Percentiles rank a stretch among this genome's conserved stretches.
These are phyloP conservation scores for Agapanthus africanus DNA, from an alignment of 106 monocot species.

Conservation along the genomic window DNA sequence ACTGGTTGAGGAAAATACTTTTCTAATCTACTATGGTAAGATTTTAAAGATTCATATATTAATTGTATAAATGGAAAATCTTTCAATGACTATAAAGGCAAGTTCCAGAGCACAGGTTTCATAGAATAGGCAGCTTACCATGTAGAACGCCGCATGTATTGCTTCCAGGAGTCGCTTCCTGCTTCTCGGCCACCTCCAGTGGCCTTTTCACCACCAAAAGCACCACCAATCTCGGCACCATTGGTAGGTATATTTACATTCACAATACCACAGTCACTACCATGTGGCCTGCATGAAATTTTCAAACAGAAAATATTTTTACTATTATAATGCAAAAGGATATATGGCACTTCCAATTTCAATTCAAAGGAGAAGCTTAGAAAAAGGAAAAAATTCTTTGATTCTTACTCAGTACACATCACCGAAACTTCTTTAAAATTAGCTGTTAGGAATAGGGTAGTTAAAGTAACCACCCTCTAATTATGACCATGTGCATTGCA, in stretches of 20 bases:
- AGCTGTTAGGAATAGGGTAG: no score
- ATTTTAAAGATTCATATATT: background rate
- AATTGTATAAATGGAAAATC: background rate
- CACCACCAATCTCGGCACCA: conserved; percentile 98
- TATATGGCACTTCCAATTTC: no score
- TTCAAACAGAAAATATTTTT: no score
- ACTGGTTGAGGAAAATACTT: no score
- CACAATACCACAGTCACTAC: conserved; percentile 76
- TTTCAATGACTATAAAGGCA: background rate
- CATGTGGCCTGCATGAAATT: conserved; percentile 57
- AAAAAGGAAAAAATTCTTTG: no score
- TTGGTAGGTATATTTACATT: conserved; percentile 95
- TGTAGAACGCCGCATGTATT: conserved; percentile 95
- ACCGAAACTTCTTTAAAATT: no score
- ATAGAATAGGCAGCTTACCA: conserved; percentile 43
- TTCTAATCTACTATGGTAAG: background rate
- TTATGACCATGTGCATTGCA: no score
- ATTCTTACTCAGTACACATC: no score
- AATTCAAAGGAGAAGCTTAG: no score
- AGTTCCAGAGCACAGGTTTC: background rate
- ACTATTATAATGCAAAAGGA: no score
- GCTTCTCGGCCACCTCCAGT: conserved; percentile 99
- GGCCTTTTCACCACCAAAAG: conserved; percentile 98
- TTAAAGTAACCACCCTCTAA: no score
- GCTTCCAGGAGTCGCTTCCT: conserved; percentile 99